A percentile compares a stretch with the other conserved stretches of the same genome.
Evolutionary conservation across 169 alveolate species (phyloP).

Genomic region (Plasmodium cynomolgi): DNA sequence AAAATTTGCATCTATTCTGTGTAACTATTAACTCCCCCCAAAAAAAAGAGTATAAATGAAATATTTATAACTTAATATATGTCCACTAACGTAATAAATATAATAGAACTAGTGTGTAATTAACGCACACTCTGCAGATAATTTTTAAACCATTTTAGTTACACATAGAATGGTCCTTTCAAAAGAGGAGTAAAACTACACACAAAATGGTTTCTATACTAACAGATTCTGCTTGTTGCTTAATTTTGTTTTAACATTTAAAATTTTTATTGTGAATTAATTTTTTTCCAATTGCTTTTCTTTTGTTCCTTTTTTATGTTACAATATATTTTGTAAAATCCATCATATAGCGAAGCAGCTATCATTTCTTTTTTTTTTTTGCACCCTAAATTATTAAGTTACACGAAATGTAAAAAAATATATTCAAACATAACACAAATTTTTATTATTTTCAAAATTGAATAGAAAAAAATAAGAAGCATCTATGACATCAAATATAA

Average conservation of each 20-base stretch:
- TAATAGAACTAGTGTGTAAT: not conserved
- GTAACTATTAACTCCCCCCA: not conserved
- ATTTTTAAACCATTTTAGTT: not conserved
- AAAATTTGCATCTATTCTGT: not conserved
- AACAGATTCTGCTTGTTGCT: not conserved
- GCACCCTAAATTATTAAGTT: not conserved
- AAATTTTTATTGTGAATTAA: not conserved
- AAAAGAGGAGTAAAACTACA: not conserved
- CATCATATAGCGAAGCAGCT: not conserved
- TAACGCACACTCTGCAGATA: not conserved
- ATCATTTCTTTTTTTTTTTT: not conserved
- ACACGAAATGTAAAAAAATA: not conserved
- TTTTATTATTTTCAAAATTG: not conserved
- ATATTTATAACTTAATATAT: not conserved
- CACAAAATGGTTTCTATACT: not conserved
- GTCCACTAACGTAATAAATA: not conserved
- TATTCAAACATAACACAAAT: not conserved
- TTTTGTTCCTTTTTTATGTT: not conserved
- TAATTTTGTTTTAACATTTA: not conserved
- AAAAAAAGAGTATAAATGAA: not conserved
- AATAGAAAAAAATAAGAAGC: not conserved
- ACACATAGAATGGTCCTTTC: not conserved
- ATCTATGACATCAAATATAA: not conserved
- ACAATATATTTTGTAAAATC: not conserved
- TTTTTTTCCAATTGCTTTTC: not conserved